Evolutionary conservation across 2,329 filamentous ascomycete species (phyloP), one percentile per base, ranked within the genome.

Genomic region (Emergomyces pasteurianus): DNA sequence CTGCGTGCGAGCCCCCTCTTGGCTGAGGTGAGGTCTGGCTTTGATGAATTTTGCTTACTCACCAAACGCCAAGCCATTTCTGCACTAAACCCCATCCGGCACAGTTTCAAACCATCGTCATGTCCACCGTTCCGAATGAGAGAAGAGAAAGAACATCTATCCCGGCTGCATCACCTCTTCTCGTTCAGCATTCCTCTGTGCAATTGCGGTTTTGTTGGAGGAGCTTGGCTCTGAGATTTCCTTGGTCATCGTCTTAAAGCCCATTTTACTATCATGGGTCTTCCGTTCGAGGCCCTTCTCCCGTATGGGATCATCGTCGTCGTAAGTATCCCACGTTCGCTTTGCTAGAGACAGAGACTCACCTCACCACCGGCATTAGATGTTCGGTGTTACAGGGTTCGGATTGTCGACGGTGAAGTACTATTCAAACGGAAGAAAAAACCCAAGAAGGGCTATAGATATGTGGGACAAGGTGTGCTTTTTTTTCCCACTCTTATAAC

Each of bases 231-330:
- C 18, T 42, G 21, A 40, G 9, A 26, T 52, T 42, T 36, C 26
- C 21, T 40, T 23, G 23, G 14, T 49, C 18, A 49, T 62, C 34
- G n/a, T 56, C 26, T 36, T 38, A 23, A 40, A 40, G 21, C 53
- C 9, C 14, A 50, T 56, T 26, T 36, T 58, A 56, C 68, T 70
- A 78, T 65, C 65, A 86, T 86, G 84, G 83, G 83, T 74, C 82
- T 87, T 64, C 84, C 84, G 52, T 86, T 86, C 72, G 84, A 87
- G 76, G 80, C 84, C 66, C 74, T 86, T 66, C 70, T 86, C 68
- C 84, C 84, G 56, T 86, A 86, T 71, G 84, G 78, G 67, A 82
- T 86, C 71, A 83, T 85, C 75, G 74, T 84, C 60, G 79, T 74
- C 71, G 83, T 86, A 80, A 64, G 81, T 75, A 47, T 47, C 40